A percentile compares a stretch with the other conserved stretches of the same genome.
These are phyloP conservation scores for Clonostachys byssicola DNA, from an alignment of 2,329 filamentous ascomycete genomes.

Conservation along the genomic window DNA sequence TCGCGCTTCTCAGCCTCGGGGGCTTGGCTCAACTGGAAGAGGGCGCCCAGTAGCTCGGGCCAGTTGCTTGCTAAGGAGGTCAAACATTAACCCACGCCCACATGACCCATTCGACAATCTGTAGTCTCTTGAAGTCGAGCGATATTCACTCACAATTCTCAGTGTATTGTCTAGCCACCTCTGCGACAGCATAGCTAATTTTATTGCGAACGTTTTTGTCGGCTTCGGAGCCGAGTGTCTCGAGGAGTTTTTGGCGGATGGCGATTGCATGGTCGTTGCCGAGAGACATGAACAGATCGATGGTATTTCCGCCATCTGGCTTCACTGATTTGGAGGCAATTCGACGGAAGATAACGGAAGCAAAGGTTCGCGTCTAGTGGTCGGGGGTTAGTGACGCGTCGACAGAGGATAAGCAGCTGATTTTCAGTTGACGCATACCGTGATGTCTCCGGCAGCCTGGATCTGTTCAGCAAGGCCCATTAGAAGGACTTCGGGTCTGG, in stretches of 20 bases:
- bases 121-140: background rate
- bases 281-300: conserved; percentile 84
- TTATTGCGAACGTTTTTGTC: conserved; percentile 82
- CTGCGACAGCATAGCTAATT: conserved; percentile 94
- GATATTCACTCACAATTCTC: conserved; percentile 67
- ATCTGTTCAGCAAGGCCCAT: conserved; percentile 95
- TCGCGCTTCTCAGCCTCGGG: conserved; percentile 80
- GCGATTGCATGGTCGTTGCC: conserved; percentile 67
- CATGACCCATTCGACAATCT: background rate
- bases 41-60: conserved; percentile 79
- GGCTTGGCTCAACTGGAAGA: conserved; percentile 90
- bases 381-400: background rate
- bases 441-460: conserved; percentile 67
- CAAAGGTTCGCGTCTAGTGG: conserved; percentile 77
- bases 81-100: conserved; percentile 34
- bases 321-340: conserved; percentile 89
- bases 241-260: conserved; percentile 80
- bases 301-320: conserved; percentile 62
- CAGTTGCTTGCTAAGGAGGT: conserved; percentile 57
- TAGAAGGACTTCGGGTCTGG: conserved; percentile 79
- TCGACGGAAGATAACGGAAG: conserved; percentile 89
- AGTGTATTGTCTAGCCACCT: conserved; percentile 90
- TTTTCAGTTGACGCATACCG: conserved; percentile 42
- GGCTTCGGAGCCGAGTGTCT: conserved; percentile 69
- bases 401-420: background rate